These are phyloP conservation scores for Yamadazyma sp. DNA, from an alignment of 805 yeast genomes.

Conservation along the genomic window DNA sequence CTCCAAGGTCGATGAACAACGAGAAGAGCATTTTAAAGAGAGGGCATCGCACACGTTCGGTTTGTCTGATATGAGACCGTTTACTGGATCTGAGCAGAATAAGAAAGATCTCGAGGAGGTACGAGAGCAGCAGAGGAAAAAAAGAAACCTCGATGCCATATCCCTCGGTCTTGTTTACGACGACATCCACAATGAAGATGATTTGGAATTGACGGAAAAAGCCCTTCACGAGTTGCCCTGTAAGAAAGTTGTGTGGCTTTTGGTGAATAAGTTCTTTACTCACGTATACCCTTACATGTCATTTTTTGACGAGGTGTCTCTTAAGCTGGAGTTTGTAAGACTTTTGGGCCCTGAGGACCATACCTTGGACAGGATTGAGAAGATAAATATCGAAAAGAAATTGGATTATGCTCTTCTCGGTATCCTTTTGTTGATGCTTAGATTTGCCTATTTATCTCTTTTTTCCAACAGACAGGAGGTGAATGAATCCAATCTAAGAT, in stretches of 20 bases:
- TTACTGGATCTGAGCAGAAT: neutral
- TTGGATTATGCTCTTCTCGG: conserved; percentile 38
- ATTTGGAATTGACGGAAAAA: conserved; percentile 34
- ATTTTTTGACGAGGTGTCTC: conserved; percentile 57
- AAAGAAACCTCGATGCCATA: conserved; percentile 22
- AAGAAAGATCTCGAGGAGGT: neutral
- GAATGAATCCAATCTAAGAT: conserved; percentile 29
- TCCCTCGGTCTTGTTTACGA: conserved; percentile 27
- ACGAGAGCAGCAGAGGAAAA: conserved; percentile 1
- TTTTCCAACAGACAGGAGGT: conserved; percentile 34
- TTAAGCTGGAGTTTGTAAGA: conserved; percentile 41
- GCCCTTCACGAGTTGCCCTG: conserved; percentile 50
- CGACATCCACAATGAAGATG: neutral
- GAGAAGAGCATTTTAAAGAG: conserved; percentile 3
- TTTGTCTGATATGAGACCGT: neutral
- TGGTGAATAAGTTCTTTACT: conserved; percentile 59
- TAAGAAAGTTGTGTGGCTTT: conserved; percentile 52
- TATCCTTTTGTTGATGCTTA: conserved; percentile 31
- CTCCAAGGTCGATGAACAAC: conserved; percentile 6
- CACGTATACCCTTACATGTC: conserved; percentile 66
- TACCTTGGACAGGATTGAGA: conserved; percentile 21
- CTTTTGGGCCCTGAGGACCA: conserved; percentile 44
- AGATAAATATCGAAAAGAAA: conserved; percentile 29
- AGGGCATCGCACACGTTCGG: conserved; percentile 3
- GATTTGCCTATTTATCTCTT: conserved; percentile 37